Conservation (phyloP, 2,329 filamentous ascomycete genomes). For the Penicillium capsulatum region DNA sequence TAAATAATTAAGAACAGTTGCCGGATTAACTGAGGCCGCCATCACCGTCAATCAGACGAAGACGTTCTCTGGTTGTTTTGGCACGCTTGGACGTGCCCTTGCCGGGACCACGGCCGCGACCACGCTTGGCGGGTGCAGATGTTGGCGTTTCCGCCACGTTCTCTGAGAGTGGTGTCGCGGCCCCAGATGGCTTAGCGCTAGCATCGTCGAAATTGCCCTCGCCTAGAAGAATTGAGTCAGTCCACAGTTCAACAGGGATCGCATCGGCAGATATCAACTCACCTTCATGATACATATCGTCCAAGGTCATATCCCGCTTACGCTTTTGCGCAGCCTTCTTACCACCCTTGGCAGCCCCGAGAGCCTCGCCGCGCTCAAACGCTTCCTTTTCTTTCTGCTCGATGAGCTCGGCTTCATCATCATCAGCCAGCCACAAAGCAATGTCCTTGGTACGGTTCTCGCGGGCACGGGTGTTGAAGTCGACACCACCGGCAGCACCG, state of each 20-base stretch:
- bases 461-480: constrained; percentile 88
- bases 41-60: constrained; percentile 44
- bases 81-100: constrained; percentile 59
- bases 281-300: constrained; percentile 99
- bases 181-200: constrained; percentile 75
- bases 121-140: constrained; percentile 53
- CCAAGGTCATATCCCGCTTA: constrained; percentile 62
- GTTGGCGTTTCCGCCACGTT: constrained; percentile 41
- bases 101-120: constrained; percentile 49
- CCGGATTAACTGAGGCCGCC: constrained; percentile 32
- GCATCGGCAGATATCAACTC: constrained; percentile 40
- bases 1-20: constrained; percentile 13
- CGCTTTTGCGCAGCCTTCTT: constrained; percentile 59
- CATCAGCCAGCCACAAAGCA: constrained; percentile 96
- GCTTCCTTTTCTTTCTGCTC: constrained; percentile 88
- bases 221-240: constrained; percentile 51
- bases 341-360: constrained; percentile 56
- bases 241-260: neutral
- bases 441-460: constrained; percentile 98
- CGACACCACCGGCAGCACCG: constrained; percentile 74
- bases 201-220: constrained; percentile 94
- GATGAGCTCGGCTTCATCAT: constrained; percentile 91
- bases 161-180: constrained; percentile 72
- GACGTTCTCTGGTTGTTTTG: constrained; percentile 54
- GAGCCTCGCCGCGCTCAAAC: constrained; percentile 62